Evolutionary conservation across 768 basidiomycete genomes (phyloP).

Genomic region (Tylopilus plumbeoviolaceoides): DNA sequence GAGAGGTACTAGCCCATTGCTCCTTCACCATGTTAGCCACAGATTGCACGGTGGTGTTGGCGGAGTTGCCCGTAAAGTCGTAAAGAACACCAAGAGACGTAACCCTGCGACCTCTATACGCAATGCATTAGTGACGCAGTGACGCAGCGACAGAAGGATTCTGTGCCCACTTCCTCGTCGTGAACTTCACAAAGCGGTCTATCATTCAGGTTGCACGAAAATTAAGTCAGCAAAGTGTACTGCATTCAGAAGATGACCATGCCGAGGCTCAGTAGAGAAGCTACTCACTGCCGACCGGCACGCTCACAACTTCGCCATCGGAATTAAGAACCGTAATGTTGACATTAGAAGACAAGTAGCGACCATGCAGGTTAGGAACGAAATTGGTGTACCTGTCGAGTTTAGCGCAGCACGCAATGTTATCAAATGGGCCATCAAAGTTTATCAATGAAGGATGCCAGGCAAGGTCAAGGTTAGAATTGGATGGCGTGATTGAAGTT

Average conservation of each 20-base stretch:
- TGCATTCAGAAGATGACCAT: too few species aligned
- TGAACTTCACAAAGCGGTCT: constrained; percentile 70
- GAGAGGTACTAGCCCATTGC: constrained; percentile 52
- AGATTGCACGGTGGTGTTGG: constrained; percentile 70
- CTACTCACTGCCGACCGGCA: constrained; percentile 43
- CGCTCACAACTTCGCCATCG: constrained; percentile 32
- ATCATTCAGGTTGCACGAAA: constrained; percentile 25
- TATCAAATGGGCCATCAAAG: neutral
- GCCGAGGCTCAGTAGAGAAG: neutral
- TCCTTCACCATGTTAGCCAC: constrained; percentile 78
- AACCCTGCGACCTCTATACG: constrained; percentile 56
- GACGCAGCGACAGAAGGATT: neutral
- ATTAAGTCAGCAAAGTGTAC: constrained; percentile 21
- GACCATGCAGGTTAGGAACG: constrained; percentile 58
- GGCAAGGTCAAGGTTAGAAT: neutral
- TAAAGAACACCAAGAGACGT: constrained; percentile 80
- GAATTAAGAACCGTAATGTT: constrained; percentile 68
- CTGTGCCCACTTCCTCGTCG: constrained; percentile 56
- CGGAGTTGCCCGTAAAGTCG: constrained; percentile 68
- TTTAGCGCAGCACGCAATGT: neutral
- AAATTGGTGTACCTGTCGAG: constrained; percentile 57
- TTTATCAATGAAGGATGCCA: neutral
- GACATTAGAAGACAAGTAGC: constrained; percentile 81
- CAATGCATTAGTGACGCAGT: neutral
- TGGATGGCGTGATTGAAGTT: neutral